Evolutionary conservation across 164 flowering plant species (phyloP).

Genomic region (Umbellularia californica): DNA sequence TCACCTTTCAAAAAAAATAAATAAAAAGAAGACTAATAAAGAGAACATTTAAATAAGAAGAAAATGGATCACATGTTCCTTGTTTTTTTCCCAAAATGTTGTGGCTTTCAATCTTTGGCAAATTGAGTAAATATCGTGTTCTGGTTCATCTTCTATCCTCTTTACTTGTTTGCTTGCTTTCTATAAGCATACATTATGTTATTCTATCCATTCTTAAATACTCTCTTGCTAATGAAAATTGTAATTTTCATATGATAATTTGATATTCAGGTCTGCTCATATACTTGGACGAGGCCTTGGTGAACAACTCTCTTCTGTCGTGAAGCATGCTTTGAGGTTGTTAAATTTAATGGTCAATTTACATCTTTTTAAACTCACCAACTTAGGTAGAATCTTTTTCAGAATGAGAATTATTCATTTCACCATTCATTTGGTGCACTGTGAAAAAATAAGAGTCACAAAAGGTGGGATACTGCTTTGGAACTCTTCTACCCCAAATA

Average conservation of each 20-base stretch:
- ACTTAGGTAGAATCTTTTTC: neutral
- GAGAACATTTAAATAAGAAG: too few relatives aligned
- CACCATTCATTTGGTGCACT: neutral
- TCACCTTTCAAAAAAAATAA: too few relatives aligned
- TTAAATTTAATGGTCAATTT: neutral
- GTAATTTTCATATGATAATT: too few relatives aligned
- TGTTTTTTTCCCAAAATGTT: too few relatives aligned
- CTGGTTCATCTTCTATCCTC: neutral
- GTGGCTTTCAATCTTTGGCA: neutral
- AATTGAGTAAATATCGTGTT: neutral
- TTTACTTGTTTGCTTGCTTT: neutral
- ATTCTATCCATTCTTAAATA: neutral
- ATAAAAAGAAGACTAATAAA: too few relatives aligned
- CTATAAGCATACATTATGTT: neutral
- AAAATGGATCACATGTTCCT: neutral
- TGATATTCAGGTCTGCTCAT: slow-evolving; percentile 48
- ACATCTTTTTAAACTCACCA: neutral
- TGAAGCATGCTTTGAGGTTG: slow-evolving; percentile 74
- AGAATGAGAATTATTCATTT: neutral
- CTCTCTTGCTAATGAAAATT: neutral
- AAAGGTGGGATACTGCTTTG: neutral
- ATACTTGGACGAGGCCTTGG: slow-evolving; percentile 68
- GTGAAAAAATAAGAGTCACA: neutral
- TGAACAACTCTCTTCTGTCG: slow-evolving; percentile 43
- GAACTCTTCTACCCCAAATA: neutral